Evolutionary conservation across 2,329 filamentous ascomycete species (phyloP).

Genomic region (Phialophora chinensis): DNA sequence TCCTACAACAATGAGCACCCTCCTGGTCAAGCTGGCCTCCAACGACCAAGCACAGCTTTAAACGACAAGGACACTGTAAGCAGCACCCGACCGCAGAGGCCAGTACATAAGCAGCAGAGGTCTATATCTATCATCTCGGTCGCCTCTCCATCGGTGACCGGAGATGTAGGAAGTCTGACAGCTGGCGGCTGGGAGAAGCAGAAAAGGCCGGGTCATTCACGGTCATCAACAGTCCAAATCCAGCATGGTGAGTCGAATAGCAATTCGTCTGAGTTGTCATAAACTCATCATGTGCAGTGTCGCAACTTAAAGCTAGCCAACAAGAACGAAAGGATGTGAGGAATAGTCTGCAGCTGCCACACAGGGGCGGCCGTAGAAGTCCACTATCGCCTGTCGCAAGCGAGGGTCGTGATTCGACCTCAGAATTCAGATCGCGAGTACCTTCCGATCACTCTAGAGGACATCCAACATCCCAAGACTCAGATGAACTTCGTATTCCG

Average conservation of each 20-base stretch:
- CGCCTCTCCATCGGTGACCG: conserved; percentile 48
- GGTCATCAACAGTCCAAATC: conserved; percentile 35
- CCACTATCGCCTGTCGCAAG: conserved; percentile 41
- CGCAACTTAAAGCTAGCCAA: conserved; percentile 20
- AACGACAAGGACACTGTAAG: conserved; percentile 44
- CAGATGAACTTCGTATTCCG: conserved; percentile 39
- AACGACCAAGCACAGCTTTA: conserved; percentile 48
- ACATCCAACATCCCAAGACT: conserved; percentile 32
- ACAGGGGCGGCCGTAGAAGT: conserved; percentile 29
- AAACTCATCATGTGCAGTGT: conserved; percentile 7
- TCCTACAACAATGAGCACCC: conserved; percentile 23
- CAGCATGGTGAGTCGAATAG: conserved; percentile 29
- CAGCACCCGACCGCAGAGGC: conserved; percentile 40
- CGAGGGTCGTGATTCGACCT: conserved; percentile 50
- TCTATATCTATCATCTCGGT: conserved; percentile 85
- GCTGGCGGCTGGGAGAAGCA: conserved; percentile 27
- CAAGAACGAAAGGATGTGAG: conserved; percentile 16
- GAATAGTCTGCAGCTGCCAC: conserved; percentile 25
- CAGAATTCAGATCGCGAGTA: conserved; percentile 63
- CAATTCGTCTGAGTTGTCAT: background rate
- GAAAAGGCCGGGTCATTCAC: conserved; percentile 33
- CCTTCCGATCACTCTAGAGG: conserved; percentile 37
- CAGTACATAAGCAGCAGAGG: conserved; percentile 69
- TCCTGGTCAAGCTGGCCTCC: conserved; percentile 37
- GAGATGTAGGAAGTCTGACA: conserved; percentile 17